Conservation (phyloP, 257 asterid genomes). For the Capsicum baccatum region DNA sequence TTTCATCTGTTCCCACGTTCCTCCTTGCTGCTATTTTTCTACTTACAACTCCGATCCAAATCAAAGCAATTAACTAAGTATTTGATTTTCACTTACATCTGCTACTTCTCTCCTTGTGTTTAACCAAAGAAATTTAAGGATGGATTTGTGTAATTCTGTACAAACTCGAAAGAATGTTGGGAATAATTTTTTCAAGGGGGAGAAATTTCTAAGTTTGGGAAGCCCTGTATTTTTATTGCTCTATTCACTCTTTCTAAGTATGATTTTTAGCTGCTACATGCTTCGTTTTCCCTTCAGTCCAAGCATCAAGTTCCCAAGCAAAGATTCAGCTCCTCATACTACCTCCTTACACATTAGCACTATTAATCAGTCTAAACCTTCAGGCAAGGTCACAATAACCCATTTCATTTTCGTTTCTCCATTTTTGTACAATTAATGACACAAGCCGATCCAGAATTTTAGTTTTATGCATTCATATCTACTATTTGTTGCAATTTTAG, state of each 20-base stretch:
- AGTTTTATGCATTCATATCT: too few relatives aligned
- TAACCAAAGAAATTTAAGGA: not conserved
- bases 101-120: not conserved
- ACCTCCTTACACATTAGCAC: not conserved
- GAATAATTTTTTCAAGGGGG: not conserved
- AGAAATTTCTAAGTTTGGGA: constrained; percentile 16
- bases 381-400: not conserved
- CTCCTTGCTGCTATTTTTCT: not conserved
- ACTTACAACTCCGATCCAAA: not conserved
- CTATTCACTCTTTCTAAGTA: constrained; percentile 25
- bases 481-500: too few relatives aligned
- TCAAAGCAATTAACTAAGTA: not conserved
- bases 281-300: not conserved
- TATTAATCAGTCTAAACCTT: not conserved
- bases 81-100: not conserved
- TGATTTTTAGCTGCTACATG: constrained; percentile 32
- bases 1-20: not conserved
- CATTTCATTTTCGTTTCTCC: too few relatives aligned
- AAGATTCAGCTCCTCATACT: not conserved
- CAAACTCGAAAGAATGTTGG: not conserved
- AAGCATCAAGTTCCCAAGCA: not conserved
- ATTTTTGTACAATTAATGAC: too few relatives aligned
- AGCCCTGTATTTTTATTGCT: constrained; percentile 22
- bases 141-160: not conserved
- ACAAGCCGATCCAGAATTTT: too few relatives aligned